Percentiles rank a stretch among this genome's conserved stretches.
Conservation (phyloP, 805 yeast species). For the Suhomyces tanzawaensis region DNA sequence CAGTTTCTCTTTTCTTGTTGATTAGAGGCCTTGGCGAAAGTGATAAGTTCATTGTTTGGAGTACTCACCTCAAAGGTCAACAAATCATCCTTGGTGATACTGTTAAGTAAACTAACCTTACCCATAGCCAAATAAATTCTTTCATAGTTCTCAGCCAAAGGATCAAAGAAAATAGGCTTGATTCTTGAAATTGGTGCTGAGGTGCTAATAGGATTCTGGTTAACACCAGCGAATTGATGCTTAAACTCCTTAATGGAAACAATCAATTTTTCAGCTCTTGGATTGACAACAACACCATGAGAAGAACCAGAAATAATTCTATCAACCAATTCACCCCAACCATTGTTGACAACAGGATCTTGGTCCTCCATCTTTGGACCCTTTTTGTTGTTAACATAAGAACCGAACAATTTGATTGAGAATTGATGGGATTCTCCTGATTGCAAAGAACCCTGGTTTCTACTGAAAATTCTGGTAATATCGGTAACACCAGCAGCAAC, state of each 20-base stretch:
- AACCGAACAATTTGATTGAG: conserved; percentile 67
- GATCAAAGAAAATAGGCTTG: conserved; percentile 62
- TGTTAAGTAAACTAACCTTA: conserved; percentile 37
- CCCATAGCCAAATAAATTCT: conserved; percentile 59
- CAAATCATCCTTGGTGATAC: conserved; percentile 34
- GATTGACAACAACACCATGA: conserved; percentile 76
- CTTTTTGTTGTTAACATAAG: conserved; percentile 50
- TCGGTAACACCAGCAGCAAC: conserved; percentile 88
- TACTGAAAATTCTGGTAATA: conserved; percentile 72
- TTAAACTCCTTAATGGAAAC: conserved; percentile 73
- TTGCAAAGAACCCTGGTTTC: conserved; percentile 56
- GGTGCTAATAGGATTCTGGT: conserved; percentile 26
- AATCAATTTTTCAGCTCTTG: conserved; percentile 70
- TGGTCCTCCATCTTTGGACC: conserved; percentile 14
- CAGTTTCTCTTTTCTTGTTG: conserved; percentile 51
- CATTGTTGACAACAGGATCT: conserved; percentile 44
- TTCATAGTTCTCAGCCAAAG: conserved; percentile 57
- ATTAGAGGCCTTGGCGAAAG: conserved; percentile 68
- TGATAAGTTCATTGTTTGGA: conserved; percentile 47
- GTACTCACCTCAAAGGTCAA: conserved; percentile 55
- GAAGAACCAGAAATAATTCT: conserved; percentile 73
- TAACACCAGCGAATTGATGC: conserved; percentile 35
- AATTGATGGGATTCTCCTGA: conserved; percentile 70
- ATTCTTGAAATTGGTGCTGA: conserved; percentile 61
- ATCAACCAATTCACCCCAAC: conserved; percentile 88